Conservation (phyloP, 1,139 yeast species). For the Yamadazyma buinensis region DNA sequence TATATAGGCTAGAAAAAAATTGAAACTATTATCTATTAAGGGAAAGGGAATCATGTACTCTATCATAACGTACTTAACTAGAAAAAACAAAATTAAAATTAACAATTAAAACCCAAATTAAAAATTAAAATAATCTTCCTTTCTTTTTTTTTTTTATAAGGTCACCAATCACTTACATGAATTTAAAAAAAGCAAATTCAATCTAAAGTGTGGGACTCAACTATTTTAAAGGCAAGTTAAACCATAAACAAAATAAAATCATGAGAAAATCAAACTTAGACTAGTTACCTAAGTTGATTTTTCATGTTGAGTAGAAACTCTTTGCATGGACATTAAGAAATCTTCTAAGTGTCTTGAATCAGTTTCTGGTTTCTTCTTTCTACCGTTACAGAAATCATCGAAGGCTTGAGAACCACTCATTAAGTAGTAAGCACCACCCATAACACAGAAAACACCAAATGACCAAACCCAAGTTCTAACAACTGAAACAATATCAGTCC, state of each 20-base stretch:
- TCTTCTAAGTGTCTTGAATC: conserved; percentile 86
- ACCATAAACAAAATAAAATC: too few relatives aligned
- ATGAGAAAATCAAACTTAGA: too few relatives aligned
- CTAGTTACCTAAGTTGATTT: conserved; percentile 47
- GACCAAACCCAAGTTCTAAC: conserved; percentile 94
- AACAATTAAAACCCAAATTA: too few relatives aligned
- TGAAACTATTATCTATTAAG: conserved; percentile 6
- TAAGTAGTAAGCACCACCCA: conserved; percentile 95
- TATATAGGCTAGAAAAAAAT: background rate
- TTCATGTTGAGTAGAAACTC: conserved; percentile 98
- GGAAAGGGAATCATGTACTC: conserved; percentile 6
- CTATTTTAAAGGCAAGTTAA: too few relatives aligned
- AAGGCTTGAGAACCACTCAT: conserved; percentile 85
- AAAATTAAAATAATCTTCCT: too few relatives aligned
- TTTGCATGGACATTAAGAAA: conserved; percentile 94
- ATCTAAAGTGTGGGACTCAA: too few relatives aligned
- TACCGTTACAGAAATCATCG: conserved; percentile 94
- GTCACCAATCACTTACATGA: too few relatives aligned
- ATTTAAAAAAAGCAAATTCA: too few relatives aligned
- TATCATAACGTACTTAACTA: conserved; percentile 4
- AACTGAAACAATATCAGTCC: conserved; percentile 94
- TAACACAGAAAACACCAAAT: conserved; percentile 91
- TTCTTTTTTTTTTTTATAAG: too few relatives aligned
- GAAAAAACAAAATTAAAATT: too few relatives aligned
- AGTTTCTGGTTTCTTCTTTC: conserved; percentile 61